phyloP scores from a whole-genome alignment of 2,329 filamentous ascomycete genomes.

The Colletotrichum ledebouriae region DNA sequence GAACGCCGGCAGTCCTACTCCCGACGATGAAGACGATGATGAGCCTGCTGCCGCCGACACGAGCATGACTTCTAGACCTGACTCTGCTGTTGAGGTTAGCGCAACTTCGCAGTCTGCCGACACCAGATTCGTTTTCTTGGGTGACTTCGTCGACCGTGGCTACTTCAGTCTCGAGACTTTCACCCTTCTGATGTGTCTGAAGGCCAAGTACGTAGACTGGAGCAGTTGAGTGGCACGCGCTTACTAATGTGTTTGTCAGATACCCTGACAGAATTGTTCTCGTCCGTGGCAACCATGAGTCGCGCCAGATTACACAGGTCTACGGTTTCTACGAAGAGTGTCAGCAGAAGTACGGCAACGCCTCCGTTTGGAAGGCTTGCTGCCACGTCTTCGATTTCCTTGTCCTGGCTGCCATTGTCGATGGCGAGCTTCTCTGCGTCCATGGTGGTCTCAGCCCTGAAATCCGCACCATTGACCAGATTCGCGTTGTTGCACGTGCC shows the following conservation, averaged over 20 bases:
- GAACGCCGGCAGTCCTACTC: conserved; percentile 66
- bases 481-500: conserved; percentile 97
- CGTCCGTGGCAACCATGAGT: conserved; percentile 98
- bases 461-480: conserved; percentile 98
- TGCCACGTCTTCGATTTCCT: conserved; percentile 99
- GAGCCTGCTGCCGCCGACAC: conserved; percentile 60
- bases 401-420: conserved; percentile 95
- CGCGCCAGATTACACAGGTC: conserved; percentile 95
- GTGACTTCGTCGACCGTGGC: conserved; percentile 97
- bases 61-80: conserved; percentile 50
- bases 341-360: conserved; percentile 97
- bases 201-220: conserved; percentile 68
- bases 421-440: conserved; percentile 98
- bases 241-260: conserved; percentile 60
- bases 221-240: background rate
- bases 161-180: conserved; percentile 99
- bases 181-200: conserved; percentile 95
- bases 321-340: conserved; percentile 99
- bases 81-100: conserved; percentile 52
- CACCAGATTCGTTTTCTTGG: conserved; percentile 73
- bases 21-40: conserved; percentile 63
- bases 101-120: conserved; percentile 63
- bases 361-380: conserved; percentile 99
- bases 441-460: conserved; percentile 91
- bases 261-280: conserved; percentile 96